Evolutionary conservation across 257 asterid genomes (phyloP).

Genomic region (Solanum neorickii): DNA sequence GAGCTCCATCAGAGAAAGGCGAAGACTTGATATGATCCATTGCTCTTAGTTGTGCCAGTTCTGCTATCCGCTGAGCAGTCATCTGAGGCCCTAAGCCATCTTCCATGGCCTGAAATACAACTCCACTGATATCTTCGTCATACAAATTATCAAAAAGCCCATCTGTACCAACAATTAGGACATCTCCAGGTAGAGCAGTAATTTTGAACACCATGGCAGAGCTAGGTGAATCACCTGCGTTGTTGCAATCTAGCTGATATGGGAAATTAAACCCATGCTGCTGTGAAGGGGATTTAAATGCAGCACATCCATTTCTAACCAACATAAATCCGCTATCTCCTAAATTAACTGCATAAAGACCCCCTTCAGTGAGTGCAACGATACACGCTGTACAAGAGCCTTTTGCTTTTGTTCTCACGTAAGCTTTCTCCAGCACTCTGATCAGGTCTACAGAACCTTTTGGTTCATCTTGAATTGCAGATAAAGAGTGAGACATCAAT

Average conservation of each 20-base stretch:
- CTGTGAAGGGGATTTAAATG: slow-evolving; percentile 1
- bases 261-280: slow-evolving; percentile 1
- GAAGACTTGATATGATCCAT: not conserved
- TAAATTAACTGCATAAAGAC: not conserved
- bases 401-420: not conserved
- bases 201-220: not conserved
- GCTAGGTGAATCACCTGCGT: not conserved
- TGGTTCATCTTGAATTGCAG: not conserved
- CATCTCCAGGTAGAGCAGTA: slow-evolving; percentile 1
- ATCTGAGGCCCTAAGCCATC: slow-evolving; percentile 6
- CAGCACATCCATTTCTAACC: not conserved
- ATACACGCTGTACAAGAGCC: slow-evolving; percentile 11
- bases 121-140: not conserved
- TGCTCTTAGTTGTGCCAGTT: slow-evolving; percentile 4
- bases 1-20: slow-evolving; percentile 7
- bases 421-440: not conserved
- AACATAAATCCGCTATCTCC: slow-evolving; percentile 11
- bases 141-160: slow-evolving; percentile 7
- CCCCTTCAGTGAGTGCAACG: not conserved
- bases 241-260: not conserved
- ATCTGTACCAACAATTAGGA: slow-evolving; percentile 5
- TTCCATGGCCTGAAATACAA: not conserved
- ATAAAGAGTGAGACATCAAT: not conserved
- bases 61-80: slow-evolving; percentile 8
- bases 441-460: not conserved